Evolutionary conservation across 2,329 filamentous ascomycete genomes (phyloP).

Genomic region (Cordyceps militaris): DNA sequence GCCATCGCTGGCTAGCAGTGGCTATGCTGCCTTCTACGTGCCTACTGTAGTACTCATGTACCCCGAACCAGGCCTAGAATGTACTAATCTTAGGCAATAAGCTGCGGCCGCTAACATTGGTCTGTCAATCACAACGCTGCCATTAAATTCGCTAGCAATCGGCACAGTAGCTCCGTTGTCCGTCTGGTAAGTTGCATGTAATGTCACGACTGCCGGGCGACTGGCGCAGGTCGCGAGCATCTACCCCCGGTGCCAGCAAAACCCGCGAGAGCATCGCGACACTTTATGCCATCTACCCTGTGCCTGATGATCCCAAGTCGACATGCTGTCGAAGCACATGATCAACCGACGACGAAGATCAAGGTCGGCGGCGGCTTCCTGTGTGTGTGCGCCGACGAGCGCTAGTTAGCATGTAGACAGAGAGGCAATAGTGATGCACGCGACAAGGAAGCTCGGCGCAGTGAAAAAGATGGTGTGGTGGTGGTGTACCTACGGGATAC

Average conservation of each 20-base stretch:
- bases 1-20: too few species aligned
- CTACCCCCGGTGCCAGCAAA: background rate
- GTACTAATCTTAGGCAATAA: background rate
- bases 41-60: background rate
- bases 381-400: background rate
- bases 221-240: background rate
- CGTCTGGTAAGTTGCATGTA: background rate
- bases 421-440: background rate
- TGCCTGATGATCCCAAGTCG: background rate
- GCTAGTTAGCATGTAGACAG: background rate
- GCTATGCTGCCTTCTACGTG: too few species aligned
- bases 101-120: background rate
- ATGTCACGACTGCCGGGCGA: background rate
- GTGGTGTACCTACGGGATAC: background rate
- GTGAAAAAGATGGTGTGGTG: background rate
- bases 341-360: background rate
- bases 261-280: conserved; percentile 4
- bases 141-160: background rate
- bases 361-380: background rate
- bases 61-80: conserved; percentile 1
- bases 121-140: background rate
- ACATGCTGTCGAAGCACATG: background rate
- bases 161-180: background rate
- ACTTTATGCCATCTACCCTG: background rate
- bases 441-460: background rate